Evolutionary conservation across 2,329 filamentous ascomycete genomes (phyloP).

Genomic region (Microdochium nivale): DNA sequence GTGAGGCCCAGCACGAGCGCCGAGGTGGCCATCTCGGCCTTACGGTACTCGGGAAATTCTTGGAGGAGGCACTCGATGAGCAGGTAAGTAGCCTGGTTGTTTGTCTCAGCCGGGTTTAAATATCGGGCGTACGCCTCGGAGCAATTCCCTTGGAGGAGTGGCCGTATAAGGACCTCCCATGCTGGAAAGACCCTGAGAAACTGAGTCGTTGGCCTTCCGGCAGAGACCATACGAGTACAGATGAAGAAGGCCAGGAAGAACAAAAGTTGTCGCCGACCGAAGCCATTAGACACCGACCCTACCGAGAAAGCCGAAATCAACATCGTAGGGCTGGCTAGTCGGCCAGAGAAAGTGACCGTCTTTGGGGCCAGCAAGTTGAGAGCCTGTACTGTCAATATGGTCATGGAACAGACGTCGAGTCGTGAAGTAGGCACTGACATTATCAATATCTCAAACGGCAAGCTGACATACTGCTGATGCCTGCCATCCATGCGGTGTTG

Average conservation of each 20-base stretch:
- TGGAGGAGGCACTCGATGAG: slow-evolving; percentile 10
- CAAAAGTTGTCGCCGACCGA: background rate
- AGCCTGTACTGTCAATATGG: too few relatives aligned
- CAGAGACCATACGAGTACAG: background rate
- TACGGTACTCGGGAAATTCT: slow-evolving; percentile 10
- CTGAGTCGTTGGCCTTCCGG: background rate
- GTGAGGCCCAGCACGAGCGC: slow-evolving; percentile 10
- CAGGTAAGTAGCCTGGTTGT: background rate
- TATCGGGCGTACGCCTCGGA: background rate
- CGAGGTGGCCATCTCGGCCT: slow-evolving; percentile 11
- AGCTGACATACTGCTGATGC: too few relatives aligned
- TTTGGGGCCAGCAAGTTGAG: too few relatives aligned
- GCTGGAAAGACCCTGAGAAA: background rate
- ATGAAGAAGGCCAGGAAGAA: background rate
- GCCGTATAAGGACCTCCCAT: background rate
- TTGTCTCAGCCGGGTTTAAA: background rate
- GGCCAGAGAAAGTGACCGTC: too few relatives aligned
- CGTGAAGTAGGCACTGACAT: too few relatives aligned
- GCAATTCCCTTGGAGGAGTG: background rate
- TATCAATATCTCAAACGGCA: too few relatives aligned
- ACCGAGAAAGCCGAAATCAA: too few relatives aligned
- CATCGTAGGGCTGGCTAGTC: too few relatives aligned
- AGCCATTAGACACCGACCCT: too few relatives aligned
- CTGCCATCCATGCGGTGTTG: too few relatives aligned
- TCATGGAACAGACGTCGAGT: too few relatives aligned